These are phyloP conservation scores for Polymyxa betae DNA, from an alignment of 208 protist species.

Conservation along the genomic window DNA sequence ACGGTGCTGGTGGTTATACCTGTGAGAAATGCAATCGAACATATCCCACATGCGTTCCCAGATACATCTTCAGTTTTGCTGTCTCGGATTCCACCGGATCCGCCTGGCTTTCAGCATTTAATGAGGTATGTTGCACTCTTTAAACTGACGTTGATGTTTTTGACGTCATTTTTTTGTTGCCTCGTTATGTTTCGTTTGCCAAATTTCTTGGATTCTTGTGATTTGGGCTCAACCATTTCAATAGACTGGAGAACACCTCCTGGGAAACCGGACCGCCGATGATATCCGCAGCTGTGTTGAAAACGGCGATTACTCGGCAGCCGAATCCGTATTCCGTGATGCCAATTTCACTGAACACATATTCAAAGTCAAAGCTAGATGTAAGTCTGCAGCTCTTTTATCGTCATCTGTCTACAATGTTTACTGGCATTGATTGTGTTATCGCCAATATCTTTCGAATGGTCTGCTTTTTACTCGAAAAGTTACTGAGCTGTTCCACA, in stretches of 20 bases:
- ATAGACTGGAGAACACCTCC: neutral
- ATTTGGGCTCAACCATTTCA: neutral
- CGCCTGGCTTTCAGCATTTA: neutral
- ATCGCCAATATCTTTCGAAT: neutral
- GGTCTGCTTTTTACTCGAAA: neutral
- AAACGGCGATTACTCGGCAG: neutral
- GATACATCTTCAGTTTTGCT: slow-evolving; percentile 21
- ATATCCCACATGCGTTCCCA: neutral
- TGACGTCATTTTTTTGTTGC: neutral
- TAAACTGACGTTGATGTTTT: neutral
- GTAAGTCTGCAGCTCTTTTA: slow-evolving; percentile 20
- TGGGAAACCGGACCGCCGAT: neutral
- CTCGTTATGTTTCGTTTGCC: neutral
- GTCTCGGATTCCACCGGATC: slow-evolving; percentile 18
- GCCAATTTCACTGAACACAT: slow-evolving; percentile 35
- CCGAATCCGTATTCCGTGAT: slow-evolving; percentile 22
- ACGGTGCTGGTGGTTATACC: neutral
- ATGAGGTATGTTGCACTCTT: neutral
- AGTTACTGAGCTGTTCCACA: neutral
- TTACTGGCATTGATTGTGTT: neutral
- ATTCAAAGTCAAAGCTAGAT: slow-evolving; percentile 41
- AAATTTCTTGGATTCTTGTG: neutral
- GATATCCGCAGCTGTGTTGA: neutral
- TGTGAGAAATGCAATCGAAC: slow-evolving; percentile 43
- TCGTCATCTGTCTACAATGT: neutral